phyloP scores from a whole-genome alignment of 2,329 filamentous ascomycete species.

The Diaporthe sp. region DNA sequence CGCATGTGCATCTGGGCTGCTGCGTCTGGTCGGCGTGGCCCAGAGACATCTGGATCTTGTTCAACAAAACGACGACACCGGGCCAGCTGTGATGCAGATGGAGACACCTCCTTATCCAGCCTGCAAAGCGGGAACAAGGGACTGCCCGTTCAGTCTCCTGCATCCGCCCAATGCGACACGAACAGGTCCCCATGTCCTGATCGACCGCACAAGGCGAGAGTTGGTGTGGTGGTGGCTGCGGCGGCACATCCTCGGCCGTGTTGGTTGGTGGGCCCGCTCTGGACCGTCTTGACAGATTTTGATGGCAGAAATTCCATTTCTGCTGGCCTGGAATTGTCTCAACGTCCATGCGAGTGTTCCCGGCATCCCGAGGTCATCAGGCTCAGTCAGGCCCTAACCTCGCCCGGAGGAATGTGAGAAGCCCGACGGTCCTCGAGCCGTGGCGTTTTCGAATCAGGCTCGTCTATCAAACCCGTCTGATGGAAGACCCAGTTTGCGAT shows the following conservation, averaged over 20 bases:
- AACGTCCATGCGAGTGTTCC: slow-evolving; percentile 15
- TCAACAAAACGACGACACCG: slow-evolving; percentile 17
- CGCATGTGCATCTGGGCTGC: slow-evolving; percentile 29
- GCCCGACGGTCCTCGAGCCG: slow-evolving; percentile 32
- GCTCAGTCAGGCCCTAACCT: slow-evolving; percentile 24
- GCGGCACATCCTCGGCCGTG: slow-evolving; percentile 33
- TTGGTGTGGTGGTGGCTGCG: slow-evolving; percentile 39
- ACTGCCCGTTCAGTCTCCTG: slow-evolving; percentile 37
- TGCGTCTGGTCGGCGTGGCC: slow-evolving; percentile 23
- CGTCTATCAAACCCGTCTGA: slow-evolving; percentile 31
- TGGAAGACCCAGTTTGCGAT: slow-evolving; percentile 29
- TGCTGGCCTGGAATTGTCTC: slow-evolving; percentile 9
- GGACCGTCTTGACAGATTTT: slow-evolving; percentile 18
- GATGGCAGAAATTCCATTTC: slow-evolving; percentile 5
- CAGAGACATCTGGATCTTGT: slow-evolving; percentile 31
- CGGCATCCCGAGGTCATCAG: neutral
- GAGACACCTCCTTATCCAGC: slow-evolving; percentile 30
- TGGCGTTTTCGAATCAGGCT: slow-evolving; percentile 35
- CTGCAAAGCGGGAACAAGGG: slow-evolving; percentile 39
- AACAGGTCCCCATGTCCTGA: slow-evolving; percentile 36
- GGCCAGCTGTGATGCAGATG: slow-evolving; percentile 15
- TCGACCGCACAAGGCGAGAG: slow-evolving; percentile 26
- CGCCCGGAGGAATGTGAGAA: neutral
- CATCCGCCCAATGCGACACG: slow-evolving; percentile 33
- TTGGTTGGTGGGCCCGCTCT: slow-evolving; percentile 29